These are phyloP conservation scores for Arctostaphylos glauca DNA, from an alignment of 148 eudicot species.

Conservation along the genomic window DNA sequence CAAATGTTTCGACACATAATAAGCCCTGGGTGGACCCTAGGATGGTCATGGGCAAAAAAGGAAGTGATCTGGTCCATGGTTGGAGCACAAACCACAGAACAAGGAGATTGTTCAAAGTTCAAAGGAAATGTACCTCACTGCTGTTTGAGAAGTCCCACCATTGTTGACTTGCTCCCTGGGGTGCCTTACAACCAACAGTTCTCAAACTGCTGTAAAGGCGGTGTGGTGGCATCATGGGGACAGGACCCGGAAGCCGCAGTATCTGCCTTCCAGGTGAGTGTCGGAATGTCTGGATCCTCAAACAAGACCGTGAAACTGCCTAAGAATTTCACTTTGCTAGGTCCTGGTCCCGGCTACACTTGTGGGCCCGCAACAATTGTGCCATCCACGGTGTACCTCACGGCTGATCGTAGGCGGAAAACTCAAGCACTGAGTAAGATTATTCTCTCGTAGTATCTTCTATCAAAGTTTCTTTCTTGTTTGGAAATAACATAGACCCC, in stretches of 20 bases:
- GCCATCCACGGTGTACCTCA: constrained; percentile 55
- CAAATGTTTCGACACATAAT: constrained; percentile 59
- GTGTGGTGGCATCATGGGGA: constrained; percentile 61
- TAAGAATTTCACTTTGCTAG: constrained; percentile 60
- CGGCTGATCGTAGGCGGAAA: constrained; percentile 57
- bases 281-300: constrained; percentile 63
- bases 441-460: neutral
- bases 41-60: constrained; percentile 70
- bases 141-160: constrained; percentile 49
- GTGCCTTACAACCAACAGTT: constrained; percentile 67
- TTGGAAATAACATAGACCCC: neutral
- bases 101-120: constrained; percentile 74
- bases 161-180: constrained; percentile 63
- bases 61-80: constrained; percentile 72
- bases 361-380: constrained; percentile 76
- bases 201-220: constrained; percentile 66
- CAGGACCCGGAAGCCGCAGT: constrained; percentile 59
- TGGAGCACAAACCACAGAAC: constrained; percentile 64
- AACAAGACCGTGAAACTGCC: constrained; percentile 71
- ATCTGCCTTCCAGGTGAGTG: constrained; percentile 66
- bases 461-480: neutral
- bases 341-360: constrained; percentile 72
- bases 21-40: constrained; percentile 68
- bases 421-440: constrained; percentile 70
- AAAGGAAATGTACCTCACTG: constrained; percentile 56